A percentile compares a stretch with the other conserved stretches of the same genome.
phyloP scores from a whole-genome alignment of 495 filamentous ascomycete species.

The Aspergillus carlsbadensis region DNA sequence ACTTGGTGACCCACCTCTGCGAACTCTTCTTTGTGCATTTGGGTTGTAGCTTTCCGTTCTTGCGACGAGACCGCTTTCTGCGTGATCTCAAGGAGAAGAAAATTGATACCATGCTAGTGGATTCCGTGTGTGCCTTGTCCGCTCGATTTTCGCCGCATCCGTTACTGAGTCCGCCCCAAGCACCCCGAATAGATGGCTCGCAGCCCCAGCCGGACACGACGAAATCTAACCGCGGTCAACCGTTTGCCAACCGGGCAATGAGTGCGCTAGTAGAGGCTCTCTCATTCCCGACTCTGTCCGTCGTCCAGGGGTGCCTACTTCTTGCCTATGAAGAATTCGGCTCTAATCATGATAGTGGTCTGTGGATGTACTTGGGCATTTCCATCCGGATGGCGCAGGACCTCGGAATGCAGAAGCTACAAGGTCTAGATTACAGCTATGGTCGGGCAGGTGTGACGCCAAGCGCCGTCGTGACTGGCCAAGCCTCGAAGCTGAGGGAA shows the following conservation, averaged over 20 bases:
- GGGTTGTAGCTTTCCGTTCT: conserved; percentile 80
- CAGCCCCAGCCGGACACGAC: conserved; percentile 35
- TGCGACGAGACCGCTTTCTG: conserved; percentile 67
- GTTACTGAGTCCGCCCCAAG: conserved; percentile 54
- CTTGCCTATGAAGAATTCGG: conserved; percentile 87
- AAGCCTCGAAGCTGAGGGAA: conserved; percentile 41
- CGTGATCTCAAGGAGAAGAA: conserved; percentile 71
- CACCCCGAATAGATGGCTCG: conserved; percentile 49
- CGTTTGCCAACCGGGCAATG: conserved; percentile 77
- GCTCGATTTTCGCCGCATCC: conserved; percentile 77
- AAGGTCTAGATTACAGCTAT: conserved; percentile 68
- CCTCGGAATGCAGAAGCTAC: conserved; percentile 74
- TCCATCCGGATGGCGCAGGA: conserved; percentile 86
- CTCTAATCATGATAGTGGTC: conserved; percentile 77
- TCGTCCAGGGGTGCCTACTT: conserved; percentile 75
- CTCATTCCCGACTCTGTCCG: conserved; percentile 73
- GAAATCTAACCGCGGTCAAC: conserved; percentile 57
- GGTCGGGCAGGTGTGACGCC: conserved; percentile 55
- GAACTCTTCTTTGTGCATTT: conserved; percentile 76
- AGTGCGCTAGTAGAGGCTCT: conserved; percentile 71
- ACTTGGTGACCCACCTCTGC: conserved; percentile 69
- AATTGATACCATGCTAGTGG: conserved; percentile 82
- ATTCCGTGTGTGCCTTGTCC: conserved; percentile 76
- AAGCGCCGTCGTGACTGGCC: conserved; percentile 48
- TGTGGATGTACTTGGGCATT: conserved; percentile 88